Evolutionary conservation across 2,329 filamentous ascomycete genomes (phyloP), one percentile per base, ranked within the genome.

Genomic region (Epichloe festucae): DNA sequence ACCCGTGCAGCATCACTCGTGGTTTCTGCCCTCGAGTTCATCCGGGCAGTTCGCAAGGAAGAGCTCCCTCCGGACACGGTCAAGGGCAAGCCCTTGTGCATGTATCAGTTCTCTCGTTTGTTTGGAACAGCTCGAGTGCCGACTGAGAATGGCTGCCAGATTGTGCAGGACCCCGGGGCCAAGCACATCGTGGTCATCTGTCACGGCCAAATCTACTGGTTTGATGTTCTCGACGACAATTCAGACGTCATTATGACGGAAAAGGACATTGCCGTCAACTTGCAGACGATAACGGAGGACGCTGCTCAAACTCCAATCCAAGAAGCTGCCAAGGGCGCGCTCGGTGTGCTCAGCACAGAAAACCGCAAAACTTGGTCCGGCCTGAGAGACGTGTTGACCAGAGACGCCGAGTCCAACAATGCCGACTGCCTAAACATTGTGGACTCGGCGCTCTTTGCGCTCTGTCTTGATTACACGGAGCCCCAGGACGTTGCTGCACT

Each of bases 151-250:
- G 93, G 93, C 5, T 98, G 93, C 65, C 86, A 95, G 59, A 97
- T 98, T 61, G 89, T 90, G 56, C 90, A 97, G 65, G 90, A 97
- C 61, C 87, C 89, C 0, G 80, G 84, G n/a, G 88, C 91, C 3
- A 95, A 89, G 70, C 93, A 98, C 66, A 75, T 98, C 39, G 86
- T 96, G 10, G 89, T 97, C 43, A 77, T 97, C 69, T 95, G 89
- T 63, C 87, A 91, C 57, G 93, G 93, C 2, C 93, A 98, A 59
- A 90, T 97, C 62, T 98, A 98, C 69, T 97, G 91, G 91, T 98
- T 98, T 61, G 93, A 98, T 66, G 90, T 96, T 2, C 74, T 98
- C 17, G 93, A 98, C 60, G 85, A 91, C 58, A 95, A 95, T 67
- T 87, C 87, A 6, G 93, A 98, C 66, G 73, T 95, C 52, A 95